Evolutionary conservation across 768 basidiomycete genomes (phyloP).

Genomic region (Phaeolepiota aurea): DNA sequence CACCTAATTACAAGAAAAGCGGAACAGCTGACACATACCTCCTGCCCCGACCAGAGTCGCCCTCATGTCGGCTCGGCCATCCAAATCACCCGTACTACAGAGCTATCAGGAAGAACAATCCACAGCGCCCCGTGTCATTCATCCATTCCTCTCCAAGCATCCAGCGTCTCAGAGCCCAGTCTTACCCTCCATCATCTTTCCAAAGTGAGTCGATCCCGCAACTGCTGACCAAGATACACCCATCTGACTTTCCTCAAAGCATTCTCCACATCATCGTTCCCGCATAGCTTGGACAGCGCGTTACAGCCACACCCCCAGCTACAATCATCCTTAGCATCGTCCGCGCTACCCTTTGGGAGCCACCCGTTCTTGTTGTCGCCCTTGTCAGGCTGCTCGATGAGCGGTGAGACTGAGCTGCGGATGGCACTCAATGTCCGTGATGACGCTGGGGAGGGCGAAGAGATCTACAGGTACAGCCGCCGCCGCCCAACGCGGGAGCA

Average conservation of each 20-base stretch:
- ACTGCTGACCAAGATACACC: too few relatives aligned
- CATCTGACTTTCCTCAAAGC: too few relatives aligned
- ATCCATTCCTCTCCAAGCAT: background rate
- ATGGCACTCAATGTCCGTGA: constrained; percentile 47
- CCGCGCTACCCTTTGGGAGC: background rate
- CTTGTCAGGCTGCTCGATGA: constrained; percentile 42
- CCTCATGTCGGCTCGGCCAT: constrained; percentile 35
- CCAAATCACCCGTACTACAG: constrained; percentile 47
- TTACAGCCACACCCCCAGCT: too few relatives aligned
- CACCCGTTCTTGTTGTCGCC: constrained; percentile 4
- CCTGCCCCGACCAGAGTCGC: constrained; percentile 13
- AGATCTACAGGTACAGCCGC: constrained; percentile 3
- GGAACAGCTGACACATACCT: too few relatives aligned
- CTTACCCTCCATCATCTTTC: background rate
- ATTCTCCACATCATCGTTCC: too few relatives aligned
- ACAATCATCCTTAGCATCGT: background rate
- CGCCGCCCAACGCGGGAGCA: background rate
- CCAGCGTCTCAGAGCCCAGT: background rate
- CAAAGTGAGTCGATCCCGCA: too few relatives aligned
- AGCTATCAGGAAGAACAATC: constrained; percentile 35
- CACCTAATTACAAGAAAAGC: too few relatives aligned
- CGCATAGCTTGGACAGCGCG: too few relatives aligned
- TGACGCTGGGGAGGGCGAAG: constrained; percentile 1
- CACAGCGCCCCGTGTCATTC: background rate
- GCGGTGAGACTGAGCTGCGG: constrained; percentile 50